Percentiles rank a stretch among this genome's conserved stretches.
phyloP scores from a whole-genome alignment of 345 rosid genomes.

The Brassica cretica region DNA sequence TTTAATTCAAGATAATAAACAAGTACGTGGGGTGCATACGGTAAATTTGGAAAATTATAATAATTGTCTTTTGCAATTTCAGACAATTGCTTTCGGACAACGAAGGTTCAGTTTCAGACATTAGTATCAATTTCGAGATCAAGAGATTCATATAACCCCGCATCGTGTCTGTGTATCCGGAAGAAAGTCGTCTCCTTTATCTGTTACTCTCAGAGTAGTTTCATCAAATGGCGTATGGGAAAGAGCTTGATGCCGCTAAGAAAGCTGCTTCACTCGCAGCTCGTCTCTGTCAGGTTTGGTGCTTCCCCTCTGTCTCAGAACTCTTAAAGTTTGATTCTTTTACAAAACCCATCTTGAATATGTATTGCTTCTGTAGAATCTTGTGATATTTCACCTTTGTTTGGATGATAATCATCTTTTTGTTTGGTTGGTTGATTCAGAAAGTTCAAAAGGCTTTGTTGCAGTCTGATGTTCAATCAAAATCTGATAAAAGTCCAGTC shows the following conservation, averaged over 20 bases:
- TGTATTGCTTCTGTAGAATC: not conserved
- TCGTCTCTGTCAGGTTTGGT: constrained; percentile 77
- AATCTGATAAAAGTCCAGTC: constrained; percentile 87
- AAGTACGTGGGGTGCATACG: not conserved
- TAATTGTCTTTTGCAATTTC: constrained; percentile 13
- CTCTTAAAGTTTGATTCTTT: not conserved
- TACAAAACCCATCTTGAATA: constrained; percentile 27
- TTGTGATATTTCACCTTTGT: not conserved
- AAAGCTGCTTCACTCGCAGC: constrained; percentile 88
- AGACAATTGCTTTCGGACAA: constrained; percentile 38
- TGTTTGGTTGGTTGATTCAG: constrained; percentile 45
- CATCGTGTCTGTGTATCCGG: constrained; percentile 30
- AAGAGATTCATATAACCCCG: constrained; percentile 19
- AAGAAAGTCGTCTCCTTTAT: constrained; percentile 27
- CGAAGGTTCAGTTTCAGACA: constrained; percentile 22
- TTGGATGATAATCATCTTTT: not conserved
- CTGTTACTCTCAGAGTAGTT: constrained; percentile 30
- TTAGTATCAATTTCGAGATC: constrained; percentile 20
- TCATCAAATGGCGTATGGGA: constrained; percentile 70
- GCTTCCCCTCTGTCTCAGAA: not conserved
- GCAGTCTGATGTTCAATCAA: constrained; percentile 90
- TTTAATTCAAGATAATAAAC: not conserved
- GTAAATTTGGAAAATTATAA: constrained; percentile 11
- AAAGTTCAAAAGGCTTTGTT: constrained; percentile 77
- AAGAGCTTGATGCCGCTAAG: constrained; percentile 89